These are phyloP conservation scores for Pleurotus ostreatus DNA, from an alignment of 768 basidiomycete species.

Conservation along the genomic window DNA sequence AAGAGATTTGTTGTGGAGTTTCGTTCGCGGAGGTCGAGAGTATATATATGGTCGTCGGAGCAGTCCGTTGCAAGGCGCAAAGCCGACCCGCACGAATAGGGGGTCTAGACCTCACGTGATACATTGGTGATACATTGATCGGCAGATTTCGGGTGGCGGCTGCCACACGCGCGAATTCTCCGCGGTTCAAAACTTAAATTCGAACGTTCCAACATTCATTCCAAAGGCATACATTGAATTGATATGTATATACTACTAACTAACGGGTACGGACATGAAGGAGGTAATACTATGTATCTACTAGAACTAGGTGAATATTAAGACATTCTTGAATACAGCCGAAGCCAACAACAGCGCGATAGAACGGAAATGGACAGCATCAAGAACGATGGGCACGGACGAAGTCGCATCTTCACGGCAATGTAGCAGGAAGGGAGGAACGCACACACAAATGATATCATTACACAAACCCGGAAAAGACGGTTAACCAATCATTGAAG, in stretches of 20 bases:
- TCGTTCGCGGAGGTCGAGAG: neutral
- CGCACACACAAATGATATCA: neutral
- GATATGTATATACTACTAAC: neutral
- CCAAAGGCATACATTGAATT: neutral
- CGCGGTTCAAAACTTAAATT: neutral
- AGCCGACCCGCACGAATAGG: neutral
- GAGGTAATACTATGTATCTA: neutral
- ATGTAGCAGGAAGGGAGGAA: neutral
- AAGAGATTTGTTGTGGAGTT: neutral
- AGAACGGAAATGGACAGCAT: neutral
- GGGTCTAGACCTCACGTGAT: slow-evolving; percentile 4
- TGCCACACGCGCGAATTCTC: slow-evolving; percentile 1
- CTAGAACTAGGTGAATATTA: neutral
- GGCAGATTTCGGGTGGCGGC: slow-evolving; percentile 2
- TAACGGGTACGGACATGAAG: neutral
- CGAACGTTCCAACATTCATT: slow-evolving; percentile 3
- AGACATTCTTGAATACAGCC: neutral
- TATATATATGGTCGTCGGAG: slow-evolving; percentile 3
- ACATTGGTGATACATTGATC: neutral
- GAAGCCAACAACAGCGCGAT: no score
- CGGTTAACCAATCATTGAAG: neutral
- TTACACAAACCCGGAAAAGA: slow-evolving; percentile 8
- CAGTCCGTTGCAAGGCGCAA: slow-evolving; percentile 1
- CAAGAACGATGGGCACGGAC: slow-evolving; percentile 1
- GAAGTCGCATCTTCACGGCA: neutral